Percentiles rank a stretch among this genome's conserved stretches.
Evolutionary conservation across 2,329 filamentous ascomycete species (phyloP).

Genomic region (Tolypocladium cylindrosporum): DNA sequence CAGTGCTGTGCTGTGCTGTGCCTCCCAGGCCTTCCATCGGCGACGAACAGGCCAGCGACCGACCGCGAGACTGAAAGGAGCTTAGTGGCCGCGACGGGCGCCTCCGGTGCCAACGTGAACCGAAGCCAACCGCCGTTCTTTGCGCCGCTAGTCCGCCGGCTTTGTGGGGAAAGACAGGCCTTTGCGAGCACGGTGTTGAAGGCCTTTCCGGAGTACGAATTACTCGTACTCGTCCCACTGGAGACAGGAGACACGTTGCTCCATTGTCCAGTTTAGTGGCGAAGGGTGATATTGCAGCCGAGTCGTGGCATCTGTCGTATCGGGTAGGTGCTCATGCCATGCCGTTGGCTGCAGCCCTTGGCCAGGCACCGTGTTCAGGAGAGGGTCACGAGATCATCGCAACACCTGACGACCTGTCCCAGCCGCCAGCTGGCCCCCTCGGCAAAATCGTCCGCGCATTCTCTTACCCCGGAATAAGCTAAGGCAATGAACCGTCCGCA

Average conservation of each 20-base stretch:
- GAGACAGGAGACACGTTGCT: background rate
- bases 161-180: background rate
- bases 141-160: background rate
- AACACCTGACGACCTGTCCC: background rate
- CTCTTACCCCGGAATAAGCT: background rate
- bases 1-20: background rate
- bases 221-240: background rate
- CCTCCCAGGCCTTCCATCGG: background rate
- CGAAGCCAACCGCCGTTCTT: conserved; percentile 6
- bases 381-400: background rate
- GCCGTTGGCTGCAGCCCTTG: background rate
- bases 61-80: background rate
- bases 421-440: background rate
- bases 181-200: no score
- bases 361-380: background rate
- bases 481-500: background rate
- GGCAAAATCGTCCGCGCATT: background rate
- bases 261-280: background rate
- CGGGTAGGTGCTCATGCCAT: background rate
- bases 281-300: background rate
- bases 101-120: conserved; percentile 1
- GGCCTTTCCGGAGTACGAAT: background rate
- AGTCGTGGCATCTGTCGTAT: background rate
- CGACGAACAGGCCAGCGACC: background rate
- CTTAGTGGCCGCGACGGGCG: background rate